These are phyloP conservation scores for Metarhizium anisopliae DNA, from an alignment of 2,329 filamentous ascomycete species.

Conservation along the genomic window DNA sequence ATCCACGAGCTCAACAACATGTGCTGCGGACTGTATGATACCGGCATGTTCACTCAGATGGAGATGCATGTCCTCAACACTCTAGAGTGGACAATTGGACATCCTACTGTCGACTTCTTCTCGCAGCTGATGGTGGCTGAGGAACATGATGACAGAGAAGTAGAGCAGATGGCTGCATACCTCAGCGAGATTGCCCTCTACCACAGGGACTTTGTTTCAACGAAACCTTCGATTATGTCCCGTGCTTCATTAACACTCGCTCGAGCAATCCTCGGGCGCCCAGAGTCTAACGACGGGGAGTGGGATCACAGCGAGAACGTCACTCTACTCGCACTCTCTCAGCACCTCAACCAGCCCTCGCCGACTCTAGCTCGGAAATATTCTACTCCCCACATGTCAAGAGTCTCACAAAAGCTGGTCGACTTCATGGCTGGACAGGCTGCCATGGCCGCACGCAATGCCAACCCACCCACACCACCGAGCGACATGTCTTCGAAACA, in stretches of 20 bases:
- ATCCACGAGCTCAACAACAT: conserved; percentile 97
- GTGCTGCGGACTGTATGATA: conserved; percentile 97
- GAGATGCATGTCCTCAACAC: conserved; percentile 99
- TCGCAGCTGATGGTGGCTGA: conserved; percentile 79
- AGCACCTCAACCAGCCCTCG: conserved; percentile 50
- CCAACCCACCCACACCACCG: conserved; percentile 52
- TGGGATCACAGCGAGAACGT: conserved; percentile 68
- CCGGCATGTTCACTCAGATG: conserved; percentile 99
- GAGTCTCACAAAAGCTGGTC: conserved; percentile 45
- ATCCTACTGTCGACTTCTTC: conserved; percentile 93
- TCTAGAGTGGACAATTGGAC: conserved; percentile 89
- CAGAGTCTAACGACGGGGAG: conserved; percentile 65
- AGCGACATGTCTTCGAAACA: conserved; percentile 42
- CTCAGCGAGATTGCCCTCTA: conserved; percentile 92
- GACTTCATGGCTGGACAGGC: conserved; percentile 53
- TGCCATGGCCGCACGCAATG: conserved; percentile 39
- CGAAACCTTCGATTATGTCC: conserved; percentile 83
- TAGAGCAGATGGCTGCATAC: conserved; percentile 91
- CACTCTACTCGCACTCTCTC: conserved; percentile 51
- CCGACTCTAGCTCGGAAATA: conserved; percentile 52
- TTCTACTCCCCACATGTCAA: conserved; percentile 42
- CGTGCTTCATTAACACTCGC: conserved; percentile 78
- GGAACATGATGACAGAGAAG: conserved; percentile 68
- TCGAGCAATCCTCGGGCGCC: conserved; percentile 73
- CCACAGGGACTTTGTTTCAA: conserved; percentile 93